phyloP scores from a whole-genome alignment of 2,329 filamentous ascomycete genomes.

The Paraphaeosphaeria minitans region DNA sequence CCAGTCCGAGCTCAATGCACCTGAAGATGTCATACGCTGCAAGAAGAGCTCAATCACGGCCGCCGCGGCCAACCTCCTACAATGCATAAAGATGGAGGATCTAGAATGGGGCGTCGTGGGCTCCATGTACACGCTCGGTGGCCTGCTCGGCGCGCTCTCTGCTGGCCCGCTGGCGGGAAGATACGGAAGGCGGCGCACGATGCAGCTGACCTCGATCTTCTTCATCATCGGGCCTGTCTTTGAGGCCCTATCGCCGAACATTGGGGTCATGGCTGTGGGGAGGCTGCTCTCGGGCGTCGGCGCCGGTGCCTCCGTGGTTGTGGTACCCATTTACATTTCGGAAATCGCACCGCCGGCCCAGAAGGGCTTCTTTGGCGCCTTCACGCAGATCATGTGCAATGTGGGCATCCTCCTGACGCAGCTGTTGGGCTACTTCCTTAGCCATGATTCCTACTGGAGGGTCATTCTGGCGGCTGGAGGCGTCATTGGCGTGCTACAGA shows the following conservation, averaged over 20 bases:
- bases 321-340: slow-evolving; percentile 92
- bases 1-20: slow-evolving; percentile 92
- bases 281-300: slow-evolving; percentile 81
- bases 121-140: slow-evolving; percentile 89
- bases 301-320: slow-evolving; percentile 86
- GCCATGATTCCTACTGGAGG: slow-evolving; percentile 79
- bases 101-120: slow-evolving; percentile 83
- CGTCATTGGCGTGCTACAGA: slow-evolving; percentile 69
- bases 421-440: slow-evolving; percentile 84
- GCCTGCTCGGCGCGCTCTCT: slow-evolving; percentile 78
- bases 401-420: slow-evolving; percentile 86
- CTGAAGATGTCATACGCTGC: slow-evolving; percentile 92
- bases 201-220: slow-evolving; percentile 77
- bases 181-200: slow-evolving; percentile 74
- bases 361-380: slow-evolving; percentile 77
- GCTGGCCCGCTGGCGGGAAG: slow-evolving; percentile 79
- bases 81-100: slow-evolving; percentile 88
- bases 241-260: slow-evolving; percentile 72
- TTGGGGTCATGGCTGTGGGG: slow-evolving; percentile 72
- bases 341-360: slow-evolving; percentile 76
- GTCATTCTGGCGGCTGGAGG: slow-evolving; percentile 78
- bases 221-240: slow-evolving; percentile 77
- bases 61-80: slow-evolving; percentile 56
- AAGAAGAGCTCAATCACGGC: slow-evolving; percentile 62
- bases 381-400: slow-evolving; percentile 95